phyloP scores from a whole-genome alignment of 371 early-diverging fungal genomes.

The Lichtheimia ramosa region DNA sequence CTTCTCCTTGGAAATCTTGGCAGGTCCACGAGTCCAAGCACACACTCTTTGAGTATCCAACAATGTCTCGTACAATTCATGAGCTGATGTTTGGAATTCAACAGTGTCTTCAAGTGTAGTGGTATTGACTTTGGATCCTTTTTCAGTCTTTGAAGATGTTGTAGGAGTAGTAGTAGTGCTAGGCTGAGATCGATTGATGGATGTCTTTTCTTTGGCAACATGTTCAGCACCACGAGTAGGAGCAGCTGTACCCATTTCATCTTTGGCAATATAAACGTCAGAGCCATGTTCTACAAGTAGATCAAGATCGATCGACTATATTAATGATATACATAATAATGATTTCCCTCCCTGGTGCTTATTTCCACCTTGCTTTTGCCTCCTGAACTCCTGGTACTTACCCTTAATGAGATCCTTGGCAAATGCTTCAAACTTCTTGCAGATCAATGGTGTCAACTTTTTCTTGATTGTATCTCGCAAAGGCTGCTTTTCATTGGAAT shows the following conservation, averaged over 20 bases:
- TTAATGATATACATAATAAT: not conserved
- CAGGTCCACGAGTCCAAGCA: slow-evolving; percentile 81
- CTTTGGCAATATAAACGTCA: slow-evolving; percentile 85
- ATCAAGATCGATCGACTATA: slow-evolving; percentile 1
- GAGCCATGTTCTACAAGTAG: slow-evolving; percentile 65
- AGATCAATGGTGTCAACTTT: slow-evolving; percentile 61
- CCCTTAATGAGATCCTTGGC: slow-evolving; percentile 75
- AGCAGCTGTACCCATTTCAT: slow-evolving; percentile 43
- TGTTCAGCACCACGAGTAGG: slow-evolving; percentile 28
- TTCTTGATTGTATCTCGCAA: slow-evolving; percentile 76
- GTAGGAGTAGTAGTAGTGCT: slow-evolving; percentile 20
- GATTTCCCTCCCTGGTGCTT: not conserved
- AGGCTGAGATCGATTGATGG: slow-evolving; percentile 10
- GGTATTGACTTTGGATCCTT: slow-evolving; percentile 52
- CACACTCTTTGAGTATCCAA: slow-evolving; percentile 72
- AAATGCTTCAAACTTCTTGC: slow-evolving; percentile 66
- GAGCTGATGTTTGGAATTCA: slow-evolving; percentile 88
- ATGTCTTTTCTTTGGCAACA: slow-evolving; percentile 20
- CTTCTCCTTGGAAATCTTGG: slow-evolving; percentile 50
- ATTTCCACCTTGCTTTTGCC: not conserved
- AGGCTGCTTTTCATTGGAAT: slow-evolving; percentile 56
- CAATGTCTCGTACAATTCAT: slow-evolving; percentile 80
- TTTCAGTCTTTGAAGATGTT: not conserved
- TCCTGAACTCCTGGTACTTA: slow-evolving; percentile 24
- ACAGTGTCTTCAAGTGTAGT: slow-evolving; percentile 71